These are phyloP conservation scores for Arabidopsis lyrata DNA, from an alignment of 441 rosid genomes.

Conservation along the genomic window DNA sequence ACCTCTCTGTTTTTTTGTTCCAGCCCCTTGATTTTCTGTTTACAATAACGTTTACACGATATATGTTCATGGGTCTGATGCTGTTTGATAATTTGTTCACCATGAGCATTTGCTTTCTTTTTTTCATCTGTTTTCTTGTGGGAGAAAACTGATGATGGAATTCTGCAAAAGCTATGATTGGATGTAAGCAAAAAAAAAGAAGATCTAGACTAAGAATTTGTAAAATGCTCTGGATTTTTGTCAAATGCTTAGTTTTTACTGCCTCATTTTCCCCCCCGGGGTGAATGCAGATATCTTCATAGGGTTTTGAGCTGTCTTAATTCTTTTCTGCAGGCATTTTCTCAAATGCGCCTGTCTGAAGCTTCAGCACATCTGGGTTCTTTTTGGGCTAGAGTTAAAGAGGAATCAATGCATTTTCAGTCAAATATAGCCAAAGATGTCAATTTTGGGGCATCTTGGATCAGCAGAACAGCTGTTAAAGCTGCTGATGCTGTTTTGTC, in stretches of 20 bases:
- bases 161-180: conserved; percentile 21
- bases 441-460: conserved; percentile 79
- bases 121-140: conserved; percentile 15
- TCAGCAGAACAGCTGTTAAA: conserved; percentile 84
- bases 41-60: conserved; percentile 20
- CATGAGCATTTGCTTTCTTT: conserved; percentile 20
- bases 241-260: conserved; percentile 30
- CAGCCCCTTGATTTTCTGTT: conserved; percentile 9
- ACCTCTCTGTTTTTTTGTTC: not conserved
- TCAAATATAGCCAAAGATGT: conserved; percentile 73
- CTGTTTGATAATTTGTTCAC: conserved; percentile 20
- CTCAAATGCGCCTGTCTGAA: conserved; percentile 98
- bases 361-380: conserved; percentile 99
- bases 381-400: conserved; percentile 88
- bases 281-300: conserved; percentile 10
- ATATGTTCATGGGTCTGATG: conserved; percentile 33
- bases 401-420: conserved; percentile 65
- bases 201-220: conserved; percentile 24
- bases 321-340: conserved; percentile 79
- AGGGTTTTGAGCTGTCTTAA: conserved; percentile 25
- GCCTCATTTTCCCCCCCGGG: not conserved
- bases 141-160: conserved; percentile 27
- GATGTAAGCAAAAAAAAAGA: conserved; percentile 22
- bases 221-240: conserved; percentile 17
- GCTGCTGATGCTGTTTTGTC: conserved; percentile 95